Evolutionary conservation across 768 basidiomycete species (phyloP), one percentile per base, ranked within the genome.

Genomic region (Suillus discolor): DNA sequence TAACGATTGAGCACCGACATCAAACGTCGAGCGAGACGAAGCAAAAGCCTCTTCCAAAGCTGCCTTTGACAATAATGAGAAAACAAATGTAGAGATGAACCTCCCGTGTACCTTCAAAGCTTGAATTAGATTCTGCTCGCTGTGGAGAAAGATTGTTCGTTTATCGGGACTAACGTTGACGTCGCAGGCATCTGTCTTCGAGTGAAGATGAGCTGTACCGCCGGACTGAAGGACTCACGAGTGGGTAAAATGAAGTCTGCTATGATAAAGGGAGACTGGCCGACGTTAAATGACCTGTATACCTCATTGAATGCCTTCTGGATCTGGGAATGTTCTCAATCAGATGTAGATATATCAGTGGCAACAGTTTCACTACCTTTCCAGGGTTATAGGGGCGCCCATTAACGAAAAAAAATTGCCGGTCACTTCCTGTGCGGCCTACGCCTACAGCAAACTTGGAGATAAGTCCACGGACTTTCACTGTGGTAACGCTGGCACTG

Each of bases 111-210:
- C 94, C 80, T 93, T 96, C 47, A 99, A 82, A 0, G 89, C 87
- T 3, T 85, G 78, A 0, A 99, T 83, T 20, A 99, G 78, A 66
- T 90, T 91, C 13, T 82, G 83, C 75, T 99, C 97, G 74, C 89
- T 89, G 70, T 98, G 95, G 13, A 99, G 72, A 61, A 97, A 89
- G 44, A 99, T 91, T 0, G 94, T 96, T n/a, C 97, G 85, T 73
- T 99, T 99, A 79, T 99, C 97, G 0, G 97, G 97, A 67, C 89
- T 93, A 66, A 99, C 92, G 67, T 99, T 99, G 72, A 99, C 88
- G 73, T 99, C 97, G 71, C 88, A 93, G 0, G 87, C 81, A 64
- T 89, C 94, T 96, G 67, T 7, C 1, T 11, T 42, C 41, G 25
- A 31, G 59, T 60, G 3, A 60, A 20, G 25, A 60, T 28, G 41